Conservation (phyloP, 2,329 filamentous ascomycete species). For the Fusarium sp. region DNA sequence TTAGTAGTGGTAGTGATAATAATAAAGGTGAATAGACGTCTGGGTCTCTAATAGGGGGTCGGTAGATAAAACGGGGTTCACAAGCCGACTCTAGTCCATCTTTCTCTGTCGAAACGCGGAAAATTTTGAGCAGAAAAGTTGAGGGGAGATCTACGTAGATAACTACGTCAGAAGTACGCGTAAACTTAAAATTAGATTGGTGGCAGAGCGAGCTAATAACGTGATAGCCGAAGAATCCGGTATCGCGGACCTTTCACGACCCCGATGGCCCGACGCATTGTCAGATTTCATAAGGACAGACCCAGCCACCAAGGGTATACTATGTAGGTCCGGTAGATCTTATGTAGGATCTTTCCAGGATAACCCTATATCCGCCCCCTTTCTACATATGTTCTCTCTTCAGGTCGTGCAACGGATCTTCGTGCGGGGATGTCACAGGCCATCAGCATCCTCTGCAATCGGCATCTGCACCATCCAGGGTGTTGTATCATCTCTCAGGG, state of each 20-base stretch:
- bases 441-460: neutral
- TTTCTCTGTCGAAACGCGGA: neutral
- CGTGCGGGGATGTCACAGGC: neutral
- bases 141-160: neutral
- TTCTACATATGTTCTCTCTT: neutral
- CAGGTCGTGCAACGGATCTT: neutral
- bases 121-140: neutral
- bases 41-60: neutral
- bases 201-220: neutral
- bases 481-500: neutral
- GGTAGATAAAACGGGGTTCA: neutral
- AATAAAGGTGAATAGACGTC: neutral
- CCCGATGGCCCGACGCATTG: neutral
- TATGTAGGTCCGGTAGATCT: neutral
- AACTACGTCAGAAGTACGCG: neutral
- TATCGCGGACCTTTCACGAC: neutral
- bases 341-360: neutral
- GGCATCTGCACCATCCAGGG: neutral
- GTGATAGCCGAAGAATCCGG: neutral
- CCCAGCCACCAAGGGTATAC: neutral
- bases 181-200: neutral
- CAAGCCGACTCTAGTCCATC: neutral
- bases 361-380: neutral
- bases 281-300: neutral
- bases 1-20: neutral